Evolutionary conservation across 495 filamentous ascomycete species (phyloP), one percentile per base, ranked within the genome.

Genomic region (Penicillium ochrochloron): DNA sequence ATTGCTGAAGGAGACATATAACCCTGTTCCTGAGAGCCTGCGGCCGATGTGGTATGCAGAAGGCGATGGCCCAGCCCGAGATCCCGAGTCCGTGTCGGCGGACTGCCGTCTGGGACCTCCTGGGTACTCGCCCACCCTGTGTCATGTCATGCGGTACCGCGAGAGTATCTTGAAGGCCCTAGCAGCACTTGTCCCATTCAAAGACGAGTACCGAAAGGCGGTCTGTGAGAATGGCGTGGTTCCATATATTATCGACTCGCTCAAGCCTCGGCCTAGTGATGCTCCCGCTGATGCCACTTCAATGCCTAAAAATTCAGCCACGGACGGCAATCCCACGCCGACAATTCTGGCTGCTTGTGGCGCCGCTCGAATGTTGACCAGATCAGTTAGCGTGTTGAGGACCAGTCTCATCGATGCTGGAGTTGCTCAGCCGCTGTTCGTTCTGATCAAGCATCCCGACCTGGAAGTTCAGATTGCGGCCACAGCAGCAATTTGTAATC

Each of bases 321-420:
- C 73, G 2, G 78, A 80, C 64, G 81, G 77, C 44, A 86, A 84
- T 60, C 78, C 79, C n/a, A 83, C 75, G 39, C 74, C 84, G 12
- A 94, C 97, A 23, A 80, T 97, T 19, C 82, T 97, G 31, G 92
- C 94, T 29, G 96, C 96, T 14, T 97, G 94, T 68, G 88, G 89
- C 69, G 86, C 89, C 23, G 82, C 90, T 44, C 82, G 91, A 51
- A 88, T 90, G 68, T 80, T 98, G 21, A 91, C 92, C 5, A 88
- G 95, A 21, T 95, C 92, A 0, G 89, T 96, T 9, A 91, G 86
- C 71, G 88, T 92, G 25, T 76, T 99, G 15, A 78, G 95, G 53
- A 98, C 96, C 9, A 89, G 87, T 58, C 77, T 99, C 9, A 92
- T 96, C 61, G 95, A 99, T 77, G 86, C 90, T 46, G 89, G 88